Base-by-base conservation (phyloP, 805 yeast species). In the Nakazawaea wickerhamii region DNA sequence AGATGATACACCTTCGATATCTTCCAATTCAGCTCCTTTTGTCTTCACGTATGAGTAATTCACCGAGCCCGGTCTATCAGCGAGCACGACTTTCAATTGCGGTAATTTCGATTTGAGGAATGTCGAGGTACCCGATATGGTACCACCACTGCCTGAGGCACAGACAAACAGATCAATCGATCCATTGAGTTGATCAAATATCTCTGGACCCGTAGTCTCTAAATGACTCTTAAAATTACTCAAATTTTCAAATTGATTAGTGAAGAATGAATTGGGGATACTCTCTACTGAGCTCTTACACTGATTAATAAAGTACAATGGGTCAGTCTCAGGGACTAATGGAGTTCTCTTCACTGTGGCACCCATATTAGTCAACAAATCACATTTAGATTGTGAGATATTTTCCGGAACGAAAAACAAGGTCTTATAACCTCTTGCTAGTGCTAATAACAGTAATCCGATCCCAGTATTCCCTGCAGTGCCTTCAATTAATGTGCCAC, bases 381-480 rank as follows among this genome's bases (percentile, higher is more conserved):
- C 74, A 22, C 86, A 57, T 55, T 87, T 87, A 52, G 87, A 95
- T 2, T 68, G 67, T 0, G 90, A 78, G 0, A 95, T 87, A 52
- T 87, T 95, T 55, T 84, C 87, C 0, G 95, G 95, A 6, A 88
- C 66, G 26, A 87, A 86, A 17, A 87, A 88, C 52, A 84, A 91
- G 1, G 91, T 81, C 23, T 70, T 73, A 58, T 85, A 85, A 1
- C 95, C 95, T 41, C 80, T 60, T 0, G 95, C 81, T 48, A 84
- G 74, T 46, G 88, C 82, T 18, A 87, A 70, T 49, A 84, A 73
- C 0, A 95, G 91, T 48, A 87, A 71, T 2, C 91, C 81, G 13
- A 88, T 88, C 4, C 96, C 96, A 0, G 96, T 87, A 1, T 95
- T 84, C 0, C 96, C 96, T 14, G 87, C 77, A 0, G 96, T 88